Evolutionary conservation across 2,329 filamentous ascomycete species (phyloP).

Genomic region (Colletotrichum endophyticum): DNA sequence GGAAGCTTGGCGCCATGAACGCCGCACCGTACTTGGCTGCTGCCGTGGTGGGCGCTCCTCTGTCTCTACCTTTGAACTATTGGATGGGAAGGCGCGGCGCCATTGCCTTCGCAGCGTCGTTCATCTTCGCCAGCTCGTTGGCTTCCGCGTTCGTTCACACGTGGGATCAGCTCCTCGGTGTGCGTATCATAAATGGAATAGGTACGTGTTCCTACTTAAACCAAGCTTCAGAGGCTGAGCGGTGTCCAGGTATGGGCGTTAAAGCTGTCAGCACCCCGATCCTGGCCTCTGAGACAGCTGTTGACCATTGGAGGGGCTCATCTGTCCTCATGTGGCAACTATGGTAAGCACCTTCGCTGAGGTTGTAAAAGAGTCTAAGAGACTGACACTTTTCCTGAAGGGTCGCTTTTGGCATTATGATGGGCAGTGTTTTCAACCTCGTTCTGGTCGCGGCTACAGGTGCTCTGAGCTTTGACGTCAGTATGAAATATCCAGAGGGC

Average conservation of each 20-base stretch:
- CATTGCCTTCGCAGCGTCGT: background rate
- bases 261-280: background rate
- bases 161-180: background rate
- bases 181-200: background rate
- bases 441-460: background rate
- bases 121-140: background rate
- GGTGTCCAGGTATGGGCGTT: background rate
- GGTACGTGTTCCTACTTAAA: background rate
- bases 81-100: background rate
- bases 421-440: background rate
- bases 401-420: background rate
- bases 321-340: background rate
- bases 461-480: background rate
- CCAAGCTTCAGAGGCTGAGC: background rate
- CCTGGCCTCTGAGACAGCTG: background rate
- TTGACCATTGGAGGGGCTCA: background rate
- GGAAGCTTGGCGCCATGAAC: background rate
- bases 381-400: background rate
- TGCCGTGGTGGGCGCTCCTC: background rate
- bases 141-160: background rate
- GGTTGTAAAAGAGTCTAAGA: background rate
- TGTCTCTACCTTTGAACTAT: background rate
- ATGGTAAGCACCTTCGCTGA: background rate
- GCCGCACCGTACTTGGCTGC: background rate
- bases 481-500: background rate